A percentile compares a stretch with the other conserved stretches of the same genome.
These are phyloP conservation scores for Pestalotiopsis sp. DNA, from an alignment of 2,329 filamentous ascomycete genomes.

Conservation along the genomic window DNA sequence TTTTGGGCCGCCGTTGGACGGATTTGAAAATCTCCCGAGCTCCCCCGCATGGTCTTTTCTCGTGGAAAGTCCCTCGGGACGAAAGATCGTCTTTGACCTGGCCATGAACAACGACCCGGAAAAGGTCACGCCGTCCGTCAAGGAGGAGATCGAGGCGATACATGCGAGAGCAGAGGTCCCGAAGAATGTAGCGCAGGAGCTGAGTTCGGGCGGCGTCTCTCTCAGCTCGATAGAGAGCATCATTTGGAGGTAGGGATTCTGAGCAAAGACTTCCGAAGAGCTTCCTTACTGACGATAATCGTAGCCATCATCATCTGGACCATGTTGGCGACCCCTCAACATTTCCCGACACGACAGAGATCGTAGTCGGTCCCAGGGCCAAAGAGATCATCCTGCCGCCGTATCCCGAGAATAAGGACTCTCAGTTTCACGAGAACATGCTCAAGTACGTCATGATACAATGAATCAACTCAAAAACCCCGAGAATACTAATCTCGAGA, in stretches of 20 bases:
- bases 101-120: conserved; percentile 45
- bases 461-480: conserved; percentile 9
- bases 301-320: conserved; percentile 38
- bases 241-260: conserved; percentile 13
- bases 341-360: conserved; percentile 42
- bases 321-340: conserved; percentile 43
- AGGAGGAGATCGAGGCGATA: conserved; percentile 34
- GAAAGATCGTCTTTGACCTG: conserved; percentile 47
- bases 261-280: conserved; percentile 28
- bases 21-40: not conserved
- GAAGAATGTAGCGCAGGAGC: not conserved
- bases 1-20: not conserved
- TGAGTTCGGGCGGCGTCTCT: not conserved
- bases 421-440: conserved; percentile 46
- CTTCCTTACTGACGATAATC: not conserved
- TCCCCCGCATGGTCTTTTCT: conserved; percentile 21
- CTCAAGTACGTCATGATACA: conserved; percentile 7
- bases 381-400: conserved; percentile 22
- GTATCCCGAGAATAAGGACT: conserved; percentile 33
- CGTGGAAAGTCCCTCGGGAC: conserved; percentile 31
- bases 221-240: not conserved
- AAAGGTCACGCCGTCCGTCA: conserved; percentile 33
- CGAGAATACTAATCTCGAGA: conserved; percentile 17
- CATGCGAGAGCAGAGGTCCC: conserved; percentile 13
- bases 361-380: conserved; percentile 38